Base-by-base conservation (phyloP, 2,329 filamentous ascomycete genomes). In the Nothopassalora personata region DNA sequence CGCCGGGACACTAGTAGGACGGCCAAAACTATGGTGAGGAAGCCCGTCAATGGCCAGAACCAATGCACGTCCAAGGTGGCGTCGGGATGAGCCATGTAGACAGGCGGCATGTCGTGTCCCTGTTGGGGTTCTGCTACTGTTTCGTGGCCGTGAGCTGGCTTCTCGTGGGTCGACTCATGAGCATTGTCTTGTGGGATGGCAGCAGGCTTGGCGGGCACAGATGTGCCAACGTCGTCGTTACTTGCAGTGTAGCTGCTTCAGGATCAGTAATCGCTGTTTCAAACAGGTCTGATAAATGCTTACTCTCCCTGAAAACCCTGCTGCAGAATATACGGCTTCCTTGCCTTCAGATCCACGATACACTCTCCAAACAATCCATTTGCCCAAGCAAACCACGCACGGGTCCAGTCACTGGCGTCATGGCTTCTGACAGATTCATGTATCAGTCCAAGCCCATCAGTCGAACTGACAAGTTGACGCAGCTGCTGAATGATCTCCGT, bases 281-380 rank as follows among this genome's bases (percentile, higher is more conserved):
- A 9, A 30, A 1, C 11, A 8, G 31, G 5, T 0, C 10, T 10
- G 30, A 15, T 1, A 8, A 7, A 11, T 8, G 13, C 56, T 50
- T 36, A 58, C 51, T 54, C 39, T 19, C 48, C 23, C 43, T 79
- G 77, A 57, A 77, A 80, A 66, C 75, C 79, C 58, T 70, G 69
- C 58, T 66, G 61, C 61, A 80, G 60, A 31, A 80, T 65, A 18
- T 70, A 68, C 34, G 77, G 77, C 70, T 76, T 78, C 59, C 76
- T 70, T 10, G 70, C 64, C 62, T 75, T 73, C 47, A 80, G 63
- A 57, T 79, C 75, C 46, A 80, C 54, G 19, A 80, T 75, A 75
- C 78, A 77, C 66, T 80, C 76, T 15, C 78, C 78, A 66, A 79
- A 80, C 36, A 80, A 63, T 1, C 78, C 78, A 62, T 80, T 81